Conservation (phyloP, 768 basidiomycete genomes). For the Tricholoma sp. region DNA sequence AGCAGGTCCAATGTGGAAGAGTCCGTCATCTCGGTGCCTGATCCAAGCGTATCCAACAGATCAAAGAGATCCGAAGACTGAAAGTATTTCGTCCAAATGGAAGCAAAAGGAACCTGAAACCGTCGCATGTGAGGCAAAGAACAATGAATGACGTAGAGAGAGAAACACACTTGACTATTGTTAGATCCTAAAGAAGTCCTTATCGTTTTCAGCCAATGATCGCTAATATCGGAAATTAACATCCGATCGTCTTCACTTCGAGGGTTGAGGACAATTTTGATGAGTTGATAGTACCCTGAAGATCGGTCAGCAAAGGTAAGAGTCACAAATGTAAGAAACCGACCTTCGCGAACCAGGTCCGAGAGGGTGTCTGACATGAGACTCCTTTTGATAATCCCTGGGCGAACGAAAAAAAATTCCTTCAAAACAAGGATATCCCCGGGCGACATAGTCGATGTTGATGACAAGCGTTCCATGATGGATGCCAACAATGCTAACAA, state of each 20-base stretch:
- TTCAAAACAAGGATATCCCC: slow-evolving; percentile 34
- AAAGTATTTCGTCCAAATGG: slow-evolving; percentile 57
- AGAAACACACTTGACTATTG: background rate
- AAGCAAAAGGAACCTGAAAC: slow-evolving; percentile 20
- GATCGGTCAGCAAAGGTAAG: slow-evolving; percentile 1
- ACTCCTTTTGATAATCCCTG: slow-evolving; percentile 26
- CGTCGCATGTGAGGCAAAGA: background rate
- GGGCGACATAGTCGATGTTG: slow-evolving; percentile 16
- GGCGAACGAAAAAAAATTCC: slow-evolving; percentile 31
- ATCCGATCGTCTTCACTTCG: slow-evolving; percentile 30
- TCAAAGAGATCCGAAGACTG: slow-evolving; percentile 33
- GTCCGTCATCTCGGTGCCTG: slow-evolving; percentile 3
- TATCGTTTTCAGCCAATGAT: slow-evolving; percentile 34
- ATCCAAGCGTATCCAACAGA: slow-evolving; percentile 36
- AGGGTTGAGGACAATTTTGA: slow-evolving; percentile 34
- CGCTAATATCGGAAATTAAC: slow-evolving; percentile 34
- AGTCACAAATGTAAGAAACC: background rate
- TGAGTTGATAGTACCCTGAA: slow-evolving; percentile 38
- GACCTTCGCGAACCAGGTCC: slow-evolving; percentile 30
- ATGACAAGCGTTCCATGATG: slow-evolving; percentile 26
- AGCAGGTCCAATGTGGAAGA: slow-evolving; percentile 20
- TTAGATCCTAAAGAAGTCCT: background rate
- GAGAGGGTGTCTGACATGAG: slow-evolving; percentile 26
- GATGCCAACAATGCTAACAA: slow-evolving; percentile 36
- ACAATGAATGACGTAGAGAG: background rate